Evolutionary conservation across 1,284 basidiomycete species (phyloP).

Genomic region (Ustilago hordei): DNA sequence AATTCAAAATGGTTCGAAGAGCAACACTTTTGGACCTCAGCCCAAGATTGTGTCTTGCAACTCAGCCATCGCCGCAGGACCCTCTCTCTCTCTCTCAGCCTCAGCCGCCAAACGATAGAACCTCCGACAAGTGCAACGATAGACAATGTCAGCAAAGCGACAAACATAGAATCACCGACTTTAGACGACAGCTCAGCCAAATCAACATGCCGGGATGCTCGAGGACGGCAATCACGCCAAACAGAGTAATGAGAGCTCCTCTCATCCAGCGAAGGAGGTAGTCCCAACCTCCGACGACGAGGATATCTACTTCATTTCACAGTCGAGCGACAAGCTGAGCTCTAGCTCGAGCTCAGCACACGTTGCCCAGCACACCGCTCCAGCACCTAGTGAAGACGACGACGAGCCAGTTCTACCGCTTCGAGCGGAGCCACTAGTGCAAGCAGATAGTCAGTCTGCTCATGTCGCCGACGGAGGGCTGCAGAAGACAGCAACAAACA

Average conservation of each 20-base stretch:
- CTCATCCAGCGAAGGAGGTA: slow-evolving; percentile 12
- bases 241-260: slow-evolving; percentile 2
- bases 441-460: not conserved
- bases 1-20: slow-evolving; percentile 13
- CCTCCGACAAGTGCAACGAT: not conserved
- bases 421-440: not conserved
- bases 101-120: not conserved
- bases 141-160: not conserved
- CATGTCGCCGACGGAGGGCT: not conserved
- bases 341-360: slow-evolving; percentile 11
- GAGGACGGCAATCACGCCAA: not conserved
- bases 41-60: slow-evolving; percentile 1
- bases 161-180: slow-evolving; percentile 1
- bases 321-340: slow-evolving; percentile 17
- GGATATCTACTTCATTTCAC: slow-evolving; percentile 39
- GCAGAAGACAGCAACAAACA: not conserved
- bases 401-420: slow-evolving; percentile 12
- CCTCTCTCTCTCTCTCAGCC: not conserved
- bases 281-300: slow-evolving; percentile 45
- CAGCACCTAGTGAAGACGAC: not conserved
- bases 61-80: slow-evolving; percentile 7
- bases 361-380: not conserved
- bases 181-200: not conserved
- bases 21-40: slow-evolving; percentile 24
- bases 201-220: slow-evolving; percentile 31